A percentile compares a stretch with the other conserved stretches of the same genome.
Evolutionary conservation across 331 rosid genomes (phyloP).

Genomic region (Dryas integrifolia): DNA sequence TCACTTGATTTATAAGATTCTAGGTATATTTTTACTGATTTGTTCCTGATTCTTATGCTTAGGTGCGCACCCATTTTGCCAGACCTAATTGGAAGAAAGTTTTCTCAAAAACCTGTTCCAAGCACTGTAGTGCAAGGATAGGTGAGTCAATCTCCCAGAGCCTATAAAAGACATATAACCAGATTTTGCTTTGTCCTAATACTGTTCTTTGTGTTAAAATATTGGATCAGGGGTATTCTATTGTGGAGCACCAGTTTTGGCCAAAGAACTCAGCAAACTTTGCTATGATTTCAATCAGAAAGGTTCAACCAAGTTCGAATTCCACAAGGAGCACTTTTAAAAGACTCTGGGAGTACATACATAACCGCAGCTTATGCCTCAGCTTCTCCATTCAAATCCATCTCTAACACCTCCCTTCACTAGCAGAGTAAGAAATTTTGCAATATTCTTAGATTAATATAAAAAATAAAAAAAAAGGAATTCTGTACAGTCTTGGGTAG

Average conservation of each 20-base stretch:
- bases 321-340: constrained; percentile 95
- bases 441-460: constrained; percentile 27
- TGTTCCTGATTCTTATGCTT: constrained; percentile 25
- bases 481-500: constrained; percentile 44
- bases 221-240: constrained; percentile 78
- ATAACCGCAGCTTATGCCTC: constrained; percentile 8
- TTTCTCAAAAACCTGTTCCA: constrained; percentile 78
- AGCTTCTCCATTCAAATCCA: constrained; percentile 25
- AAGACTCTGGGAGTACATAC: constrained; percentile 16
- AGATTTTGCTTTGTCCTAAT: constrained; percentile 10
- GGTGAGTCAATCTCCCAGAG: constrained; percentile 49
- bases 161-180: neutral
- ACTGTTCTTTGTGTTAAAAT: constrained; percentile 28
- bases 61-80: constrained; percentile 99
- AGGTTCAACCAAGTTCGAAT: constrained; percentile 94
- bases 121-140: constrained; percentile 83
- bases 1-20: neutral
- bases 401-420: constrained; percentile 9
- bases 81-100: constrained; percentile 99
- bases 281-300: constrained; percentile 88
- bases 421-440: constrained; percentile 29
- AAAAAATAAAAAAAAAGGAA: constrained; percentile 14
- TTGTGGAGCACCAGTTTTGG: constrained; percentile 97
- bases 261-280: constrained; percentile 88
- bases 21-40: neutral